Evolutionary conservation across 345 rosid genomes (phyloP).

Genomic region (Ceriops tagal): DNA sequence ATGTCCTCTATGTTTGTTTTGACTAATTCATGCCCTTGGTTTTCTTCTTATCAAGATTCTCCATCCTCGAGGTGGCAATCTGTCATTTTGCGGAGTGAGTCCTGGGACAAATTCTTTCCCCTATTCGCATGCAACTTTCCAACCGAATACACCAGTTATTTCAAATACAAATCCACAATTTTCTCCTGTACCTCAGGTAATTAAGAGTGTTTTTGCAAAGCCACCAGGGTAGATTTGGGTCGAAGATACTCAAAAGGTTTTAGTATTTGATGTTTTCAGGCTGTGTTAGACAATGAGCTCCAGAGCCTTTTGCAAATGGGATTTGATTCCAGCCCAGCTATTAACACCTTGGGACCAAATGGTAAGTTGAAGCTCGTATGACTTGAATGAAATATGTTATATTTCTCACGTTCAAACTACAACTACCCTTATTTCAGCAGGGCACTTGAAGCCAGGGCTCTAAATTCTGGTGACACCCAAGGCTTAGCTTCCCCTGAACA

Average conservation of each 20-base stretch:
- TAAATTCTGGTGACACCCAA: slow-evolving; percentile 24
- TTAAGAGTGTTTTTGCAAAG: background rate
- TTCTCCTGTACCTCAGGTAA: slow-evolving; percentile 61
- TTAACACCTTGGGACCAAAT: slow-evolving; percentile 52
- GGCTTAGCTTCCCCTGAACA: slow-evolving; percentile 24
- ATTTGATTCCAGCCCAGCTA: slow-evolving; percentile 55
- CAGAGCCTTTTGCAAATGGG: slow-evolving; percentile 82
- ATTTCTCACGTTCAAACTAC: background rate
- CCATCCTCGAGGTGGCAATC: slow-evolving; percentile 49
- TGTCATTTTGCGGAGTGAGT: slow-evolving; percentile 40
- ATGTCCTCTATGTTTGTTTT: slow-evolving; percentile 7
- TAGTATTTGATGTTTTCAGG: slow-evolving; percentile 31
- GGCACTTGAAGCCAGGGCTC: slow-evolving; percentile 65
- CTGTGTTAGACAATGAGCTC: slow-evolving; percentile 58
- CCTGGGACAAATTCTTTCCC: slow-evolving; percentile 45
- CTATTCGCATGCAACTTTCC: slow-evolving; percentile 41
- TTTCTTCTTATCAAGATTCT: slow-evolving; percentile 44
- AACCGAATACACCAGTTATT: slow-evolving; percentile 44
- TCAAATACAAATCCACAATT: slow-evolving; percentile 50
- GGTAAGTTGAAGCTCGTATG: slow-evolving; percentile 32
- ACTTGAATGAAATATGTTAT: background rate
- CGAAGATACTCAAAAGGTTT: background rate
- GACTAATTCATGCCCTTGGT: slow-evolving; percentile 14
- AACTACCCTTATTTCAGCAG: slow-evolving; percentile 24
- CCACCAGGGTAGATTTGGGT: background rate